Base-by-base conservation (phyloP, 2,329 filamentous ascomycete species). In the Aspergillus sp. region DNA sequence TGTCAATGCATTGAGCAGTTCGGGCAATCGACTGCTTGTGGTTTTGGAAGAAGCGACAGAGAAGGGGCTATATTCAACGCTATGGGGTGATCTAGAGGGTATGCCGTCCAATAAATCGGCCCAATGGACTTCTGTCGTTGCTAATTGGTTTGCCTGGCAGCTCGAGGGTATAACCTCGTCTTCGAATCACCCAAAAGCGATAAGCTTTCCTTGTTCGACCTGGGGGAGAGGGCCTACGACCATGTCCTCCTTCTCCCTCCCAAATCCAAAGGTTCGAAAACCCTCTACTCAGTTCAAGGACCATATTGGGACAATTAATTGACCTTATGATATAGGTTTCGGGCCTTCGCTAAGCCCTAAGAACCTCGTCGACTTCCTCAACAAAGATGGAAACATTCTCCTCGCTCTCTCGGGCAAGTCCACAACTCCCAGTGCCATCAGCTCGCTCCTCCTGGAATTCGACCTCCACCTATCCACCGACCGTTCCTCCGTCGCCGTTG, bases 321-420 rank as follows among this genome's bases (percentile, higher is more conserved):
- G 64, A 68, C 66, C 49, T 48, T 37, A n/a, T 53, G 33, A 47
- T 52, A 53, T 61, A 92, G 90, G 91, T 61, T 89, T 97, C 60
- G 95, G 95, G 56, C 92, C 93, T 63, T 87, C 89, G 66, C 80
- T 99, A 73, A 93, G 91, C 3, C 91, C 95, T 52, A 91, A 91
- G 72, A 79, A 88, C 63, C 85, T 99, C 65, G 84, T 98, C 74
- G 86, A 98, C 67, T 99, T 97, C 78, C 80, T 96, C 80, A 95
- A 96, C 76, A 87, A 88, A 57, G 82, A 95, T 58, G 95, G 95
- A 75, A 99, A 99, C 78, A 85, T 99, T 70, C 83, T 99, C 61
- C 80, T 98, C 56, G 86, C 91, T 30, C 87, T 97, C 61, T 92
- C 92, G 34, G 87, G 90, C 64, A 83, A 85, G 56, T 79, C 84